Evolutionary conservation across 2,329 filamentous ascomycete genomes (phyloP).

Genomic region (Leptographium galeiforme): DNA sequence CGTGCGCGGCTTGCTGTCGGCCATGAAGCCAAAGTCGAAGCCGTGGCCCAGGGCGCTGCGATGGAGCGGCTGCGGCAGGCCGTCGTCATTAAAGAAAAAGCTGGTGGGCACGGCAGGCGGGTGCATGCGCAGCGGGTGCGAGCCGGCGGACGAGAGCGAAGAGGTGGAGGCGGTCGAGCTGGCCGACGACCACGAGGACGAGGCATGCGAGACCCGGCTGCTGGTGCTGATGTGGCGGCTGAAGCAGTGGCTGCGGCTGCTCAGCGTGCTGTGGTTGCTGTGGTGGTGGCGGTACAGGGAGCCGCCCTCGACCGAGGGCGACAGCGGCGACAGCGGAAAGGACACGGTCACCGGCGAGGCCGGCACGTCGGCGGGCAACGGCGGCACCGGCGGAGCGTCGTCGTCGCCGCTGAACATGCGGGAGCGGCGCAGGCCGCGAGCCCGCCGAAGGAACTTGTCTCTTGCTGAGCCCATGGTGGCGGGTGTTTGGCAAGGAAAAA

Average conservation of each 20-base stretch:
- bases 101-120: constrained; percentile 10
- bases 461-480: background rate
- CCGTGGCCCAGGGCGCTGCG: constrained; percentile 8
- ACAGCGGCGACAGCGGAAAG: constrained; percentile 4
- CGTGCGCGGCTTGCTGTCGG: constrained; percentile 3
- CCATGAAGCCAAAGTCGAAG: constrained; percentile 21
- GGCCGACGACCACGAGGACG: constrained; percentile 7
- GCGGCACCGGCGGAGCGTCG: background rate
- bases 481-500: background rate
- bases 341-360: background rate
- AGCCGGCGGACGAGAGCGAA: background rate
- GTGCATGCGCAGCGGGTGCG: constrained; percentile 18
- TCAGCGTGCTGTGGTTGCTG: background rate
- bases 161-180: constrained; percentile 4
- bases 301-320: background rate
- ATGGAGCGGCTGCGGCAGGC: background rate
- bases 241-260: background rate
- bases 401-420: background rate
- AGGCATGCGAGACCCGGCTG: constrained; percentile 13
- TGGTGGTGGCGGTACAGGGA: background rate
- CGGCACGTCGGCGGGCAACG: background rate
- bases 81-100: background rate
- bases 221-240: constrained; percentile 9
- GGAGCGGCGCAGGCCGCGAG: background rate
- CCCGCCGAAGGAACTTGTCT: background rate